Evolutionary conservation across 2,329 filamentous ascomycete species (phyloP).

Genomic region (Massarina eburnea): DNA sequence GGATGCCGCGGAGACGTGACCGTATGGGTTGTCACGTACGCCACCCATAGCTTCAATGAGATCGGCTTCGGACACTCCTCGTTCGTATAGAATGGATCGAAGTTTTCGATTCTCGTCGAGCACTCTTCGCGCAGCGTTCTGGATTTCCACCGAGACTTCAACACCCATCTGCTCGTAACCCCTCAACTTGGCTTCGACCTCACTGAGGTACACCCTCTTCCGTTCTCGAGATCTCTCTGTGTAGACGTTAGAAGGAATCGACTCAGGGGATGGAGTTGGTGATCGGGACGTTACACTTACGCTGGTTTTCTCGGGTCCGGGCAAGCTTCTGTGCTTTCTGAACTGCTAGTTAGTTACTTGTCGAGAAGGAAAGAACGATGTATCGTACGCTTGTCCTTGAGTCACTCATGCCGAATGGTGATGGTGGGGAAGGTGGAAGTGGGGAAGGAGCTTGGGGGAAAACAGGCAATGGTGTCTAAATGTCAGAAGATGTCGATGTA

Average conservation of each 20-base stretch:
- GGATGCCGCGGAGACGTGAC: conserved; percentile 32
- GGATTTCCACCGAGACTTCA: conserved; percentile 70
- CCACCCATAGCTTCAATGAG: conserved; percentile 44
- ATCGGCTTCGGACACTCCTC: conserved; percentile 60
- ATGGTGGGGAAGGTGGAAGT: not conserved
- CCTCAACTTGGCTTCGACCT: conserved; percentile 66
- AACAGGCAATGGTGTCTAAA: not conserved
- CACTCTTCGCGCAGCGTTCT: conserved; percentile 68
- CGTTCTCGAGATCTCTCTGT: conserved; percentile 68
- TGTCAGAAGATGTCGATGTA: not conserved
- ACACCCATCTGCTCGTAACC: conserved; percentile 66
- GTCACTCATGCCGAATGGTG: conserved; percentile 27
- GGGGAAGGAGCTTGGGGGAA: not conserved
- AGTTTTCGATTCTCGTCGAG: conserved; percentile 70
- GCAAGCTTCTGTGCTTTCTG: conserved; percentile 49
- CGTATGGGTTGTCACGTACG: conserved; percentile 23
- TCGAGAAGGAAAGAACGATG: not conserved
- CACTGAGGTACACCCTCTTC: conserved; percentile 71
- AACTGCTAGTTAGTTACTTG: conserved; percentile 2
- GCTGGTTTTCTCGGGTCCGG: conserved; percentile 75
- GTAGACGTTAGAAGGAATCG: not conserved
- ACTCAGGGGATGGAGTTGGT: not conserved
- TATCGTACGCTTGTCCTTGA: conserved; percentile 19
- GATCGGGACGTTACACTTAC: conserved; percentile 26
- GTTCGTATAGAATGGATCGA: conserved; percentile 58